Conservation (phyloP, 2,329 filamentous ascomycete genomes). For the Penicillium sp. region DNA sequence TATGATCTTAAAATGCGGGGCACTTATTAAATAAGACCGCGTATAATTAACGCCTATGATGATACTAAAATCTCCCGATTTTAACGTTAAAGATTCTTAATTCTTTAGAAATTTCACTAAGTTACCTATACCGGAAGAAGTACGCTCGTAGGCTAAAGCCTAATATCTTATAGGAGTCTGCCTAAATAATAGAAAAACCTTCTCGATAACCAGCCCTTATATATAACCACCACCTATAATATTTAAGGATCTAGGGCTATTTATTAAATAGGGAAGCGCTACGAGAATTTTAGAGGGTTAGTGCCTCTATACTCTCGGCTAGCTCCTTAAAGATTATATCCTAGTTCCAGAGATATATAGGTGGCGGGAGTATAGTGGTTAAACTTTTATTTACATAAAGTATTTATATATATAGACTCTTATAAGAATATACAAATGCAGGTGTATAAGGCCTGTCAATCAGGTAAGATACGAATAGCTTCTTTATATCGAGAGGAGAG, state of each 20-base stretch:
- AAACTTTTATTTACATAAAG: constrained; percentile 38
- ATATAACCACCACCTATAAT: constrained; percentile 24
- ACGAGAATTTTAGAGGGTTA: constrained; percentile 32
- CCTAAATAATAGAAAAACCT: constrained; percentile 12
- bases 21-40: background rate
- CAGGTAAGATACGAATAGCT: no score
- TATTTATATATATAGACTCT: constrained; percentile 29
- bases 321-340: constrained; percentile 22
- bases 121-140: constrained; percentile 22
- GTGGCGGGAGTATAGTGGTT: constrained; percentile 28
- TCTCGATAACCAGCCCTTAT: constrained; percentile 5
- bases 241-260: constrained; percentile 31
- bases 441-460: no score
- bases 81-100: constrained; percentile 17
- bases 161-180: constrained; percentile 16
- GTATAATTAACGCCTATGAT: constrained; percentile 9
- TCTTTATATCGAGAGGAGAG: no score
- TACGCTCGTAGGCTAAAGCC: constrained; percentile 13
- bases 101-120: constrained; percentile 22
- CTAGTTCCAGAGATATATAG: constrained; percentile 42
- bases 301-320: constrained; percentile 30
- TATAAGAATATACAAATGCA: no score
- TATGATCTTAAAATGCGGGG: background rate
- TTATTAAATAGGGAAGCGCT: constrained; percentile 36
- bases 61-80: constrained; percentile 18